These are phyloP conservation scores for Talaromyces sp. DNA, from an alignment of 2,329 filamentous ascomycete genomes.

Conservation along the genomic window DNA sequence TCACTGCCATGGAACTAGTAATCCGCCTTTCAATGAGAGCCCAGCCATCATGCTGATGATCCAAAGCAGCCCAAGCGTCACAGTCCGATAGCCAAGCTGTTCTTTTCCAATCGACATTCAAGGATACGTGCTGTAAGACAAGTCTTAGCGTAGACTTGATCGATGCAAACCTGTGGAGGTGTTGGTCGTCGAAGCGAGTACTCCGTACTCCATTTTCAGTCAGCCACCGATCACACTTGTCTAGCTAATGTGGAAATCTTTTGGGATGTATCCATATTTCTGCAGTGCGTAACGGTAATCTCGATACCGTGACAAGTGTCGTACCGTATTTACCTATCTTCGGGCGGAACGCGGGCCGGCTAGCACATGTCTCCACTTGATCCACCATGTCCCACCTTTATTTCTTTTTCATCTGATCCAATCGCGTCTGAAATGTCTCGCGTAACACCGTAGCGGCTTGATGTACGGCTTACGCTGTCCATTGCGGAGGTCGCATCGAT, in stretches of 20 bases:
- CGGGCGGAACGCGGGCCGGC: background rate
- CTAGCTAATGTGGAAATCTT: background rate
- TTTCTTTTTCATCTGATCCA: background rate
- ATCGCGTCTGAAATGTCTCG: background rate
- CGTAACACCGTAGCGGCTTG: background rate
- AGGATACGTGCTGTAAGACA: background rate
- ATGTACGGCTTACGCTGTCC: background rate
- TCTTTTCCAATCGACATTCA: background rate
- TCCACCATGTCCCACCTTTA: background rate
- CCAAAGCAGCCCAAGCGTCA: background rate
- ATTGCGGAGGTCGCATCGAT: background rate
- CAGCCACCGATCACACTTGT: slow-evolving; percentile 7
- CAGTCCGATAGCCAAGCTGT: background rate
- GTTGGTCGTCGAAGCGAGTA: background rate
- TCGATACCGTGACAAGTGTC: background rate
- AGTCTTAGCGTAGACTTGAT: background rate
- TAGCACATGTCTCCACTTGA: background rate
- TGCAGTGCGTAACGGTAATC: background rate
- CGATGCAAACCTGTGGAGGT: background rate
- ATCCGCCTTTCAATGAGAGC: too few relatives aligned
- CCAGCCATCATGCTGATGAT: background rate
- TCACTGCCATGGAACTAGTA: background rate
- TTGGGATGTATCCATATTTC: background rate
- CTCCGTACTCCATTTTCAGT: background rate
- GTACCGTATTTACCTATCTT: background rate